A percentile compares a stretch with the other conserved stretches of the same genome.
phyloP scores from a whole-genome alignment of 225 moss, liverwort and hornwort species.

The Physcomitrellopsis africana region DNA sequence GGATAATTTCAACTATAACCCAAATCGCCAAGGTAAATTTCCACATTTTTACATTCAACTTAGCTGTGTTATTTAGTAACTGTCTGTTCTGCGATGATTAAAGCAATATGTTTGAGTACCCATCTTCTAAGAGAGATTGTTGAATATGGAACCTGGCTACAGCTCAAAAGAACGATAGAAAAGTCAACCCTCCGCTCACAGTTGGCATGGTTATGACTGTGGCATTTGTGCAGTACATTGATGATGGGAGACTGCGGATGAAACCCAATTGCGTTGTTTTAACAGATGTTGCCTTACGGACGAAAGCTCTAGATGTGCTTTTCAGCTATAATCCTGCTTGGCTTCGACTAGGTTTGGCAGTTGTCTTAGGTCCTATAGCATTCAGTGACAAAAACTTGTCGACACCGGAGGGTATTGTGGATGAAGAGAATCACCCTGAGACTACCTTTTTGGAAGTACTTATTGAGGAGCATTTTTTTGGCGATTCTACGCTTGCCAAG shows the following conservation, averaged over 20 bases:
- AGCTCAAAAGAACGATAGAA: background rate
- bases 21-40: slow-evolving; percentile 66
- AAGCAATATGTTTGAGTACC: background rate
- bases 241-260: slow-evolving; percentile 89
- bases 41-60: background rate
- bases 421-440: slow-evolving; percentile 35
- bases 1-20: slow-evolving; percentile 60
- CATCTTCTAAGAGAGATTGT: background rate
- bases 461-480: slow-evolving; percentile 75
- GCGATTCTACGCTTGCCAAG: slow-evolving; percentile 63
- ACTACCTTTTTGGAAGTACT: slow-evolving; percentile 68
- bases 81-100: background rate
- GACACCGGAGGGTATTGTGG: slow-evolving; percentile 21
- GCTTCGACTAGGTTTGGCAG: slow-evolving; percentile 75
- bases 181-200: background rate
- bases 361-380: slow-evolving; percentile 68
- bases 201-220: slow-evolving; percentile 28
- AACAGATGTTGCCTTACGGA: slow-evolving; percentile 71
- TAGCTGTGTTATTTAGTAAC: background rate
- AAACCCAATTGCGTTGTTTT: slow-evolving; percentile 68
- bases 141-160: background rate
- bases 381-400: slow-evolving; percentile 39
- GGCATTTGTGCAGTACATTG: slow-evolving; percentile 66
- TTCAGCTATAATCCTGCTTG: slow-evolving; percentile 75
- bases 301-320: slow-evolving; percentile 74